Evolutionary conservation across 768 basidiomycete species (phyloP).

Genomic region (Hericium rajendrae): DNA sequence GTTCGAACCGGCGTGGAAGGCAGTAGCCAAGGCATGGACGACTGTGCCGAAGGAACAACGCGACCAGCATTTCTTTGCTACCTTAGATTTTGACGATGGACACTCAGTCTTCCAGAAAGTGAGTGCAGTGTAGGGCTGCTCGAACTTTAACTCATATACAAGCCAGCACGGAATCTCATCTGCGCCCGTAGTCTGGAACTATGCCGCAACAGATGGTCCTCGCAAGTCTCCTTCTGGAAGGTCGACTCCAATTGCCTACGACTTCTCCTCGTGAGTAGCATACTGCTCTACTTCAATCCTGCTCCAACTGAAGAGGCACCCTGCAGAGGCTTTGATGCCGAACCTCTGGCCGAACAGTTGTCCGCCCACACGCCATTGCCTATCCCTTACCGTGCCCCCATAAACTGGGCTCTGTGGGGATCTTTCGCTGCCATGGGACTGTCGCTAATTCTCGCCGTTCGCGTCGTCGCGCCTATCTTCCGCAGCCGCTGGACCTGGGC

Average conservation of each 20-base stretch:
- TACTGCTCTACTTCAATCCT: not conserved
- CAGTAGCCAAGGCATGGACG: conserved; percentile 80
- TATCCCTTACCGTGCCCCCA: conserved; percentile 76
- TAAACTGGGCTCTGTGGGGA: conserved; percentile 55
- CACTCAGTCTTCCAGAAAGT: conserved; percentile 76
- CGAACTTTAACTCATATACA: not conserved
- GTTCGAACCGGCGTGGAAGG: conserved; percentile 76
- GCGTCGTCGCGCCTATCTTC: conserved; percentile 56
- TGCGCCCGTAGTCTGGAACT: conserved; percentile 78
- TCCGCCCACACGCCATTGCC: conserved; percentile 65
- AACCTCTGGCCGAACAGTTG: conserved; percentile 65
- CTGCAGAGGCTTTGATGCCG: conserved; percentile 74
- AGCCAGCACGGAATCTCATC: conserved; percentile 68
- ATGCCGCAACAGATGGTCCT: conserved; percentile 64
- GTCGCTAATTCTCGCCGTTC: conserved; percentile 39
- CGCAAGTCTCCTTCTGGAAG: conserved; percentile 46
- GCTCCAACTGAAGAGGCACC: not conserved
- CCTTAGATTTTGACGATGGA: conserved; percentile 78
- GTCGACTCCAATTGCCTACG: conserved; percentile 51
- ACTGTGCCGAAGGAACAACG: conserved; percentile 48
- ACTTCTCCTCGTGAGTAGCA: conserved; percentile 57
- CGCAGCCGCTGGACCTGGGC: conserved; percentile 77
- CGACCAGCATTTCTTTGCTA: conserved; percentile 86
- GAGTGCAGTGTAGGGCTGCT: not conserved
- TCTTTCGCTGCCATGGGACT: conserved; percentile 37